Evolutionary conservation across 352 stramenopile species (phyloP), one percentile per base, ranked within the genome.

Genomic region (Phytophthora quininea): DNA sequence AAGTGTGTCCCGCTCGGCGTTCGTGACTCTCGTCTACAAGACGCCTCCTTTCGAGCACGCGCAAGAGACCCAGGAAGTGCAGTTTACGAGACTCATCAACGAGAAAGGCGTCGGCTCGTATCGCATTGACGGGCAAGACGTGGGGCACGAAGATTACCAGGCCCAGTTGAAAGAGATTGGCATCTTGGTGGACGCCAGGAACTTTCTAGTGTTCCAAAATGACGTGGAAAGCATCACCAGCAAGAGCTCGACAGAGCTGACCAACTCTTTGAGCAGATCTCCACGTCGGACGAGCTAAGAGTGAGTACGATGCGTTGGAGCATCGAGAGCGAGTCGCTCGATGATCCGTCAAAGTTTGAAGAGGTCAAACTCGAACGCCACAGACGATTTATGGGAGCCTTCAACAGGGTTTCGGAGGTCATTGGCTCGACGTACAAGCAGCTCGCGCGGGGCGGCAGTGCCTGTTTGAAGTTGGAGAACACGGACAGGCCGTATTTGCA

Each of bases 151-250:
- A 10, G 77, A 80, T 15, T 99, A 99, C 69, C 92, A 99, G 77
- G 73, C 79, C 8, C 86, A 90, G 52, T 85, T 99, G 4, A 92
- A 96, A 42, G 83, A 95, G 35, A 98, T 99, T 67, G 97, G 97
- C 4, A 97, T 99, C 29, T 79, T 99, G 29, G 91, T 99, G 37
- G 99, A 99, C 72, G 97, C 97, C 8, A 86, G 98, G n/a, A 99
- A 99, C 77, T 99, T 99, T 69, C 71, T 99, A 5, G 97, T 99
- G 5, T 99, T 99, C 76, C 98, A 99, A 60, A 97, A 97, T 38
- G 98, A 99, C 77, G 97, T 99, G 30, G 97, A 99, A 76, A 96
- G 86, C 30, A 97, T 99, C 57, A 97, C 97, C 1, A 96, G 91
- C 40, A 99, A 99, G 71, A 97, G 86, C 56, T 97, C 97, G 0